phyloP scores from a whole-genome alignment of 164 flowering plant species.

The Vitis cinerea region DNA sequence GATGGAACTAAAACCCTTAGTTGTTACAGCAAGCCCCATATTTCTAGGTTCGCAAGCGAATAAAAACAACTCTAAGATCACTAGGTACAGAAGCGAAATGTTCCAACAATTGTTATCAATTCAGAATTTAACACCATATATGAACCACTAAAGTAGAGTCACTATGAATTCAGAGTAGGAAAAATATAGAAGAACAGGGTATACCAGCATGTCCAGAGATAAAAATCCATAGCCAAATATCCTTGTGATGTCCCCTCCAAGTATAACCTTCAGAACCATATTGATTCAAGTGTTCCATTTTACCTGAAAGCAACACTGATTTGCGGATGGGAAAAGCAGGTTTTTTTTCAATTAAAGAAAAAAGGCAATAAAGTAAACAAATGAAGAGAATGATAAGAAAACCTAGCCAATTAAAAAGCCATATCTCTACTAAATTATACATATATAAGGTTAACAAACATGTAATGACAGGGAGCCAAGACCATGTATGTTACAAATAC shows the following conservation, averaged over 20 bases:
- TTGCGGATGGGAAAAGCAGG: background rate
- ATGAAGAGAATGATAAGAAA: too few relatives aligned
- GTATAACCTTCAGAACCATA: slow-evolving; percentile 11
- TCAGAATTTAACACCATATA: too few relatives aligned
- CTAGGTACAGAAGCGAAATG: too few relatives aligned
- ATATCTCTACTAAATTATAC: too few relatives aligned
- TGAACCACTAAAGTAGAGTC: background rate
- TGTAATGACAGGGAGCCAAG: too few relatives aligned
- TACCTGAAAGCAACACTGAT: slow-evolving; percentile 11
- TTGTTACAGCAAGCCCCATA: too few relatives aligned
- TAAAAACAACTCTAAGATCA: too few relatives aligned
- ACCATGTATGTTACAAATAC: background rate
- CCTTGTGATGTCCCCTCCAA: slow-evolving; percentile 10
- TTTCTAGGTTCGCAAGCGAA: too few relatives aligned
- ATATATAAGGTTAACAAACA: too few relatives aligned
- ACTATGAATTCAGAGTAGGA: background rate
- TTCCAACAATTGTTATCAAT: too few relatives aligned
- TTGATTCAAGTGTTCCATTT: slow-evolving; percentile 1
- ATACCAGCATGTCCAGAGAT: slow-evolving; percentile 25
- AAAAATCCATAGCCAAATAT: slow-evolving; percentile 18
- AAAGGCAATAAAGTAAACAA: background rate
- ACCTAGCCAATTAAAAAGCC: too few relatives aligned
- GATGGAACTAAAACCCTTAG: too few relatives aligned
- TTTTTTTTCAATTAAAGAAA: background rate
- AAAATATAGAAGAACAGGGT: background rate